Base-by-base conservation (phyloP, 2,329 filamentous ascomycete genomes). In the Harringtonia lauricola region DNA sequence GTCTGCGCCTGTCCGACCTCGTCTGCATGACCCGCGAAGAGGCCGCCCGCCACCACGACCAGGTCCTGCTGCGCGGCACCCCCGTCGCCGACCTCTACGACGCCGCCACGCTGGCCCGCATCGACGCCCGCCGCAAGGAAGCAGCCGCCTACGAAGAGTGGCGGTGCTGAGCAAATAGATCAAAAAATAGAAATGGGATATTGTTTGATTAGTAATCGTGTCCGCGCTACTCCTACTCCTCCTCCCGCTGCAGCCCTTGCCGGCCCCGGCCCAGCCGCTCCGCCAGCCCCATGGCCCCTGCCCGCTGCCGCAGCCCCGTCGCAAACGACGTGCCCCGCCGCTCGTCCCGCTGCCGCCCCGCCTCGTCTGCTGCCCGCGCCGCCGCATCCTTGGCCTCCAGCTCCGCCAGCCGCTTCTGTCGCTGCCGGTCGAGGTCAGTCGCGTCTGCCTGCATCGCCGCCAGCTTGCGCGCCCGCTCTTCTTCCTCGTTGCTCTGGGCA, bases 11-110 rank as follows among this genome's bases (percentile, higher is more conserved):
- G 53, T 70, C 73, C 24, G 81, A 94, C 37, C 58, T 95, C 47
- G 88, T 95, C 0, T 85, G 84, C 54, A 86, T 95, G 86, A 95
- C 89, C 1, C 94, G 89, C 60, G 89, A 95, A 48, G 89, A 95
- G 62, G 86, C 84, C 3, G 65, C 71, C 15, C 71, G 75, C 46
- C 92, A 98, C 61, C 86, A 94, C 58, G 84, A 80, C 59, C 70
- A 86, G 56, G 72, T 96, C 1, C 66, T 96, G 36, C 81, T 76
- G 54, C 84, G 76, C 0, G 74, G 71, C 1, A 84, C 81, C 63
- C 63, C 58, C 9, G 67, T 77, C 0, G 81, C 85, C 51, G 81
- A 90, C 1, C 49, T 95, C 22, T 98, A 95, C 57, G 79, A 82
- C 54, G 57, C 62, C 15, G 74, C 76, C 26, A 79, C 82, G 0